A percentile compares a stretch with the other conserved stretches of the same genome.
phyloP scores from a whole-genome alignment of 2,329 filamentous ascomycete genomes.

The Cordyceps militaris region DNA sequence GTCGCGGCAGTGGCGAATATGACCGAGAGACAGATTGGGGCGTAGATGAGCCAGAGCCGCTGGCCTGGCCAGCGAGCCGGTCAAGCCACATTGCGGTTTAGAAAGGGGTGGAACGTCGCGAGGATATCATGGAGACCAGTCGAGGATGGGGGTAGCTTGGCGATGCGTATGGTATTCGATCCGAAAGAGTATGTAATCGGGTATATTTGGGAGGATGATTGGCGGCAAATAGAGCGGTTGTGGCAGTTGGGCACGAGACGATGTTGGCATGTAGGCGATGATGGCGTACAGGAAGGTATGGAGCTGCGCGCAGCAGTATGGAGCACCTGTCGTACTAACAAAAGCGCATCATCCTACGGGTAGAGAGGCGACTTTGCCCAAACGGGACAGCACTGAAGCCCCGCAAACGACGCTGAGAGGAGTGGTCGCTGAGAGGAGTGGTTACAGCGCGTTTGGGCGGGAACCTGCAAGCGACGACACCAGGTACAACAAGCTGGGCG shows the following conservation, averaged over 20 bases:
- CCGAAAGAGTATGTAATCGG: too few species aligned
- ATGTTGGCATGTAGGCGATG: constrained; percentile 6
- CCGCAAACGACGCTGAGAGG: neutral
- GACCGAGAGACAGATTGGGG: constrained; percentile 58
- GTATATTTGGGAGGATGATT: neutral
- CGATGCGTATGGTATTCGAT: neutral
- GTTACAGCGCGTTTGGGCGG: too few species aligned
- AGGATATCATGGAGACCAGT: constrained; percentile 12
- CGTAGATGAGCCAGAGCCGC: constrained; percentile 49
- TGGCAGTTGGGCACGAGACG: constrained; percentile 1
- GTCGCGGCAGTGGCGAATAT: constrained; percentile 62
- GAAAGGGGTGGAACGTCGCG: constrained; percentile 7
- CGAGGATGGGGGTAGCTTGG: too few species aligned
- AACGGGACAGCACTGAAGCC: neutral
- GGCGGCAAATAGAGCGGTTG: neutral
- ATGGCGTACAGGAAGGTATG: constrained; percentile 3
- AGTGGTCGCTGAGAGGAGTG: too few species aligned
- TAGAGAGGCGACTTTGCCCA: neutral
- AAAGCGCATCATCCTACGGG: constrained; percentile 4
- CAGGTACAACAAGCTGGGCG: too few species aligned
- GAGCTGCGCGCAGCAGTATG: constrained; percentile 4
- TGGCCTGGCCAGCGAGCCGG: constrained; percentile 67
- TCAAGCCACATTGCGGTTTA: constrained; percentile 73
- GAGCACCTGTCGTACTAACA: neutral
- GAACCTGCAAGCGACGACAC: too few species aligned